These are phyloP conservation scores for Talaromyces sp. DNA, from an alignment of 2,329 filamentous ascomycete species.

Conservation along the genomic window DNA sequence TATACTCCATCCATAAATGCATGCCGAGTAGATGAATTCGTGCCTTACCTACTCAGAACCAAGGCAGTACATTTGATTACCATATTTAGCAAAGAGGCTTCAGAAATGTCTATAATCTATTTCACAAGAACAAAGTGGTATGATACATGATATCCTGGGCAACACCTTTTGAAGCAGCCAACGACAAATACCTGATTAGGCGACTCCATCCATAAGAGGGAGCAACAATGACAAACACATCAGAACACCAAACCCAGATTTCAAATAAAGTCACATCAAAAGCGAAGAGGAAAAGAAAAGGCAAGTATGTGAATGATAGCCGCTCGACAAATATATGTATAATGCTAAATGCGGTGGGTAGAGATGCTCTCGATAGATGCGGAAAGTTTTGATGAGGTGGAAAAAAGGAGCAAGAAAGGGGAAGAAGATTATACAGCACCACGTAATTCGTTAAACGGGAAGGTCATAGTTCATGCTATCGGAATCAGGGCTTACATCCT, in stretches of 20 bases:
- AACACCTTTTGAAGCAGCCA: conserved; percentile 6
- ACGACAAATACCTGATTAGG: conserved; percentile 10
- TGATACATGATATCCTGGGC: conserved; percentile 17
- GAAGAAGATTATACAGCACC: neutral
- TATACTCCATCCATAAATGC: neutral
- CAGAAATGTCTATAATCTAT: conserved; percentile 17
- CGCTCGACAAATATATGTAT: conserved; percentile 19
- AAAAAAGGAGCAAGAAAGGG: neutral
- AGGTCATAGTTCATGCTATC: conserved; percentile 21
- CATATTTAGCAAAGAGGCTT: neutral
- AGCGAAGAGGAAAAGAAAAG: neutral
- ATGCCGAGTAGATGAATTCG: neutral
- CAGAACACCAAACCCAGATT: conserved; percentile 12
- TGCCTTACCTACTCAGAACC: neutral
- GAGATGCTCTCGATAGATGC: conserved; percentile 7
- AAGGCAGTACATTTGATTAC: neutral
- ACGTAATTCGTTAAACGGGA: conserved; percentile 18
- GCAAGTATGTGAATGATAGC: conserved; percentile 13
- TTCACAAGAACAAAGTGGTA: conserved; percentile 17
- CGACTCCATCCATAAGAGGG: neutral
- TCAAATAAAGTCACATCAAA: neutral
- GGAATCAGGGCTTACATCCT: conserved; percentile 24
- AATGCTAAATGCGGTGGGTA: conserved; percentile 17
- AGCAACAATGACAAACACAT: neutral
- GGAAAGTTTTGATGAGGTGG: neutral